A percentile compares a stretch with the other conserved stretches of the same genome.
Evolutionary conservation across 768 basidiomycete genomes (phyloP).

Genomic region (Harrya chromipes): DNA sequence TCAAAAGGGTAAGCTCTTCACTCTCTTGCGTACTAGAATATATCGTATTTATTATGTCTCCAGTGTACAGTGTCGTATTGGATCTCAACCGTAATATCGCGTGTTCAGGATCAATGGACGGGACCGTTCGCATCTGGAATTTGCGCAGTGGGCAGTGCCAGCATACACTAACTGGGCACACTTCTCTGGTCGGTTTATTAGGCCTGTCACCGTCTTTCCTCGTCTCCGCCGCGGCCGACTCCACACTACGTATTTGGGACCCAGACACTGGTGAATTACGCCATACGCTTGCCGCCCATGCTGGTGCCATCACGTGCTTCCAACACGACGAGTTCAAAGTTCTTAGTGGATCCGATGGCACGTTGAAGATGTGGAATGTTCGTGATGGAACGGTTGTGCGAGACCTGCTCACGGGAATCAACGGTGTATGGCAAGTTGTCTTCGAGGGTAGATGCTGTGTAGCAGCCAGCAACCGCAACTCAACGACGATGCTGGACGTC

Average conservation of each 20-base stretch:
- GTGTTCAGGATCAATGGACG: constrained; percentile 98
- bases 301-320: constrained; percentile 99
- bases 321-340: constrained; percentile 99
- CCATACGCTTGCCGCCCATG: constrained; percentile 85
- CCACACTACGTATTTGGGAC: constrained; percentile 93
- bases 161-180: constrained; percentile 84
- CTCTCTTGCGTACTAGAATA: background rate
- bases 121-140: constrained; percentile 94
- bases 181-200: constrained; percentile 90
- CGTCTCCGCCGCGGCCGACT: constrained; percentile 96
- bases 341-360: constrained; percentile 91
- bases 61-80: constrained; percentile 94
- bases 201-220: constrained; percentile 86
- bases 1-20: constrained; percentile 68
- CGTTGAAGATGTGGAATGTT: constrained; percentile 97
- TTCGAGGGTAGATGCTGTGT: constrained; percentile 95
- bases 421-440: constrained; percentile 96
- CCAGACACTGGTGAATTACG: constrained; percentile 76
- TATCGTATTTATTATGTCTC: constrained; percentile 6
- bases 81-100: constrained; percentile 85
- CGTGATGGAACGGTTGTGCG: constrained; percentile 81
- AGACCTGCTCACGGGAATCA: constrained; percentile 87
- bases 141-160: constrained; percentile 76
- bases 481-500: constrained; percentile 78
- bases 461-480: constrained; percentile 82